Percentiles rank a stretch among this genome's conserved stretches.
Conservation (phyloP, 116 monocot species). For the Cymodocea nodosa region DNA sequence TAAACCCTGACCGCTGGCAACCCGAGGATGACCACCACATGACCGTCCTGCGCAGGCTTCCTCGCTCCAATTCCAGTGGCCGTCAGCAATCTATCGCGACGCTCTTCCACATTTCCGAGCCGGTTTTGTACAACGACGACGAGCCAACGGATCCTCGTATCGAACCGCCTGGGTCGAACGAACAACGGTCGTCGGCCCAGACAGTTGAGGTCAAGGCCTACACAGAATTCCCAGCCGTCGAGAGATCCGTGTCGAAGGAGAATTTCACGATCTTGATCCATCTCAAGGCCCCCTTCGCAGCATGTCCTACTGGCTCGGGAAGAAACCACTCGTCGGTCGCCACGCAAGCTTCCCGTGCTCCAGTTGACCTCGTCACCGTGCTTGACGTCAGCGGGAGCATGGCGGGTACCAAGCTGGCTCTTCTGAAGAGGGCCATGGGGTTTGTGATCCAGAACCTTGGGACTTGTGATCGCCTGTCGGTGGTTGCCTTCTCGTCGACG, state of each 20-base stretch:
- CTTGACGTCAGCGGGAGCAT: slow-evolving; percentile 84
- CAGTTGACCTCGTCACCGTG: slow-evolving; percentile 61
- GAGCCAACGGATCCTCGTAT: slow-evolving; percentile 21
- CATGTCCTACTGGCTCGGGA: too few species aligned
- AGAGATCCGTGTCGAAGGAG: slow-evolving; percentile 17
- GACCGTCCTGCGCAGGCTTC: slow-evolving; percentile 23
- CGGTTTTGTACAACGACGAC: slow-evolving; percentile 44
- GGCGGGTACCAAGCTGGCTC: slow-evolving; percentile 54
- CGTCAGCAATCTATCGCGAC: neutral
- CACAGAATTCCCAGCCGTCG: slow-evolving; percentile 48
- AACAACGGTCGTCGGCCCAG: neutral
- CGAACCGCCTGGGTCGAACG: neutral
- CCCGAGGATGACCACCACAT: slow-evolving; percentile 16
- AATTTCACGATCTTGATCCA: slow-evolving; percentile 53
- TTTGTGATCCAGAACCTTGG: slow-evolving; percentile 81
- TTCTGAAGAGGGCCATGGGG: slow-evolving; percentile 59
- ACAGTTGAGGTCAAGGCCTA: slow-evolving; percentile 36
- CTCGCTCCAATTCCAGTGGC: slow-evolving; percentile 14
- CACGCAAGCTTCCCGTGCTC: slow-evolving; percentile 21
- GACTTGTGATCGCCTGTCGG: slow-evolving; percentile 50
- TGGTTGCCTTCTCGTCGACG: slow-evolving; percentile 64
- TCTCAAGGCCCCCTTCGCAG: slow-evolving; percentile 36
- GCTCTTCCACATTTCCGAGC: slow-evolving; percentile 25
- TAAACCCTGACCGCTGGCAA: slow-evolving; percentile 26
- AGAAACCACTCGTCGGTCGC: too few species aligned